These are phyloP conservation scores for Diaporthe caulivora DNA, from an alignment of 2,329 filamentous ascomycete genomes.

Conservation along the genomic window DNA sequence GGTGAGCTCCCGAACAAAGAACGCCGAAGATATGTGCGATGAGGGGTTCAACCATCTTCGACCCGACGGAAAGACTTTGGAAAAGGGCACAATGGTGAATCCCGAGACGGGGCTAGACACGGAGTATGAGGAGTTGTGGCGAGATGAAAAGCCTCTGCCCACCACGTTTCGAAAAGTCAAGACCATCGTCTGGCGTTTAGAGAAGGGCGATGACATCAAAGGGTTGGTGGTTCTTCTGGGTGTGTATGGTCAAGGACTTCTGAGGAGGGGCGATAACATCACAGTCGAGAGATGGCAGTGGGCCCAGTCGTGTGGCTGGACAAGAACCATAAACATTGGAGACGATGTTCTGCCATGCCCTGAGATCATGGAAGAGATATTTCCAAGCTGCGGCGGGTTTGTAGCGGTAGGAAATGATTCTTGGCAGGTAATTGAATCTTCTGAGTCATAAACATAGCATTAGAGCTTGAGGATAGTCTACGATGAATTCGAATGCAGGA, in stretches of 20 bases:
- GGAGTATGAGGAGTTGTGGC: slow-evolving; percentile 1
- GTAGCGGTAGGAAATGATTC: background rate
- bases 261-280: background rate
- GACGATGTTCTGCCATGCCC: background rate
- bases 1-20: background rate
- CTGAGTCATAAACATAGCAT: background rate
- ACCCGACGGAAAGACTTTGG: background rate
- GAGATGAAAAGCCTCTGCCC: background rate
- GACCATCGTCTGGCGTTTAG: background rate
- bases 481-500: background rate
- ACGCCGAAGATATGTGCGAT: background rate
- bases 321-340: background rate
- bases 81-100: background rate
- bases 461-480: background rate
- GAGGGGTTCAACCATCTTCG: background rate
- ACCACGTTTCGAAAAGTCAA: background rate
- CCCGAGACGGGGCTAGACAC: background rate
- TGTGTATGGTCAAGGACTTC: background rate
- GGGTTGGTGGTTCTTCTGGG: background rate
- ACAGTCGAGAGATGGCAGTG: slow-evolving; percentile 1
- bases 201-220: background rate
- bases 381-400: background rate
- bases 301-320: background rate
- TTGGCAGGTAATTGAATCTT: background rate
- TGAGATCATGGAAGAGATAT: background rate